phyloP scores from a whole-genome alignment of 805 yeast genomes.

The Metschnikowia hibisci region DNA sequence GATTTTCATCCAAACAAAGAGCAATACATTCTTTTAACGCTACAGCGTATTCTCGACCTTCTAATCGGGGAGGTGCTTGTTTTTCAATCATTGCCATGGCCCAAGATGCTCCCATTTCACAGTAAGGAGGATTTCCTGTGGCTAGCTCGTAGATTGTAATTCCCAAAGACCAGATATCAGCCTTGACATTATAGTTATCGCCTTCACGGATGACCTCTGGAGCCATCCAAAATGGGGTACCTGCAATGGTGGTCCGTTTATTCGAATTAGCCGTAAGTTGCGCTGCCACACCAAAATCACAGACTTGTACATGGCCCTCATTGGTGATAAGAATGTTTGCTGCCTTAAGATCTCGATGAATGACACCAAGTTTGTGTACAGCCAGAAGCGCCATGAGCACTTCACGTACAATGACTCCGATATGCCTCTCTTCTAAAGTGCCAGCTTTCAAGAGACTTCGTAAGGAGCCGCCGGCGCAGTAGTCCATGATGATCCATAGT shows the following conservation, averaged over 20 bases:
- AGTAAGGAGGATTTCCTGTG: slow-evolving; percentile 96
- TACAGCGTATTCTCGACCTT: slow-evolving; percentile 79
- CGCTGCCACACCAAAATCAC: slow-evolving; percentile 99
- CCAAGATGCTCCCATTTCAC: slow-evolving; percentile 90
- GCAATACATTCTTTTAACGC: slow-evolving; percentile 85
- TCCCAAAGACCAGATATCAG: slow-evolving; percentile 97
- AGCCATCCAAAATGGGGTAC: slow-evolving; percentile 98
- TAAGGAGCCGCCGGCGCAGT: slow-evolving; percentile 94
- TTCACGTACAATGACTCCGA: slow-evolving; percentile 83
- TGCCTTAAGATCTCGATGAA: slow-evolving; percentile 94
- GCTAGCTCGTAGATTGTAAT: slow-evolving; percentile 92
- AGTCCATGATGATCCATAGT: slow-evolving; percentile 96
- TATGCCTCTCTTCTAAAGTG: slow-evolving; percentile 75
- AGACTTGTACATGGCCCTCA: slow-evolving; percentile 84
- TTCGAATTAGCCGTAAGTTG: slow-evolving; percentile 70
- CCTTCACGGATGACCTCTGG: slow-evolving; percentile 97
- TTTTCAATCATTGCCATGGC: slow-evolving; percentile 93
- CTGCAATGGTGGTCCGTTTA: slow-evolving; percentile 92
- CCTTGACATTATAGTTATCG: slow-evolving; percentile 80
- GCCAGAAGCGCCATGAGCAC: slow-evolving; percentile 69
- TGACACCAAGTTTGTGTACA: slow-evolving; percentile 86
- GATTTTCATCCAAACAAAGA: slow-evolving; percentile 87
- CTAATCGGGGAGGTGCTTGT: slow-evolving; percentile 90
- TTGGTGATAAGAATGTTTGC: slow-evolving; percentile 88
- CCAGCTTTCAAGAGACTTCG: slow-evolving; percentile 87